Percentiles rank a stretch among this genome's conserved stretches.
Conservation (phyloP, 2,329 filamentous ascomycete species). For the Cordyceps cicadae region DNA sequence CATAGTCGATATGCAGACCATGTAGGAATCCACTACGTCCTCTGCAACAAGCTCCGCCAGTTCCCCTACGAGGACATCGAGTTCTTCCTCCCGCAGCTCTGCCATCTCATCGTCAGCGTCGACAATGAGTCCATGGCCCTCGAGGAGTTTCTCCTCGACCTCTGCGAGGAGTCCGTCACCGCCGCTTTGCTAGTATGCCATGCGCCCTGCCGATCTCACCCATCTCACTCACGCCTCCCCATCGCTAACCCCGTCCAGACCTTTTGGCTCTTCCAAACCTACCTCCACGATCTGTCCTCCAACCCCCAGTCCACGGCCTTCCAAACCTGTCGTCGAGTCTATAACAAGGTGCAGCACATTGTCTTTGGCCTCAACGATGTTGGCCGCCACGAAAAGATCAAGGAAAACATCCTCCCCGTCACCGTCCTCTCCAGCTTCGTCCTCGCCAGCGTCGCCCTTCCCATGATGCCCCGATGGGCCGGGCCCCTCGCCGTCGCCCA, state of each 20-base stretch:
- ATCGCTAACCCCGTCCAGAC: constrained; percentile 44
- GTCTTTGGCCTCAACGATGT: constrained; percentile 71
- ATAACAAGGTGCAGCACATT: constrained; percentile 83
- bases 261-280: constrained; percentile 86
- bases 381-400: constrained; percentile 63
- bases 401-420: constrained; percentile 72
- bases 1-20: constrained; percentile 77
- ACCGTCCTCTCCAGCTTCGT: constrained; percentile 75
- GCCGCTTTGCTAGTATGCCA: constrained; percentile 64
- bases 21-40: constrained; percentile 81
- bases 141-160: constrained; percentile 77
- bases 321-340: constrained; percentile 73
- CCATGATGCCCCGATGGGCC: constrained; percentile 67
- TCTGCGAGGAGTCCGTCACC: constrained; percentile 82
- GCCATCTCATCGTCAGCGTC: constrained; percentile 78
- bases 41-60: constrained; percentile 80
- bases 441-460: constrained; percentile 65
- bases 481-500: constrained; percentile 76
- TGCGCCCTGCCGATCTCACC: not conserved
- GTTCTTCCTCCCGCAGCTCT: constrained; percentile 84
- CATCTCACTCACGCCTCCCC: not conserved
- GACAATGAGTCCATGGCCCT: constrained; percentile 88
- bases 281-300: constrained; percentile 69
- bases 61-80: constrained; percentile 89
- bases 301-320: constrained; percentile 71